These are phyloP conservation scores for Geotrichum bryndzae DNA, from an alignment of 1,139 yeast genomes.

Conservation along the genomic window DNA sequence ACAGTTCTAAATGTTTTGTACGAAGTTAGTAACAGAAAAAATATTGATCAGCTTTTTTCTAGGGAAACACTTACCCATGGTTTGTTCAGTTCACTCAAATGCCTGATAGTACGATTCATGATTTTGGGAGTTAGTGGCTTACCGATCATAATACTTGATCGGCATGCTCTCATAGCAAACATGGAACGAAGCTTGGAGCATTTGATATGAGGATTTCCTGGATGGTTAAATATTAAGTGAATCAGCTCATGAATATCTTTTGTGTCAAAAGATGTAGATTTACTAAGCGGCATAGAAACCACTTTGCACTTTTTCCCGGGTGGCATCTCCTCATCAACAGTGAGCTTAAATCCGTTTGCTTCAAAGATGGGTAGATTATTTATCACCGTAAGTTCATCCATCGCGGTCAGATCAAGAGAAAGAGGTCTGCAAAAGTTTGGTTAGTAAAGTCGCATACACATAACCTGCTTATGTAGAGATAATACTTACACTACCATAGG, in stretches of 20 bases:
- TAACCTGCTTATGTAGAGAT: not conserved
- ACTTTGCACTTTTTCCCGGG: constrained; percentile 57
- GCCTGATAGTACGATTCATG: constrained; percentile 63
- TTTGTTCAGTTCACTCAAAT: constrained; percentile 67
- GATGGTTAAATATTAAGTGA: constrained; percentile 45
- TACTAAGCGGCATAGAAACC: constrained; percentile 66
- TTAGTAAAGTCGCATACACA: not conserved
- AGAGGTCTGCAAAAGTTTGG: constrained; percentile 40
- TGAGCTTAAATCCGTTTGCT: constrained; percentile 69
- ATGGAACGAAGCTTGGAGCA: constrained; percentile 76
- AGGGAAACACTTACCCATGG: constrained; percentile 59
- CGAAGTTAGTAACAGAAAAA: not conserved
- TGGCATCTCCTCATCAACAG: constrained; percentile 43
- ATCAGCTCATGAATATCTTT: constrained; percentile 71
- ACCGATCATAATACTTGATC: constrained; percentile 93
- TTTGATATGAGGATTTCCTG: constrained; percentile 39
- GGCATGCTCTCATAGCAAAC: constrained; percentile 92
- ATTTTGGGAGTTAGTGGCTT: constrained; percentile 49
- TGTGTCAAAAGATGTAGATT: constrained; percentile 56
- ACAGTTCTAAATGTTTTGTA: constrained; percentile 48
- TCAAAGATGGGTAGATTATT: constrained; percentile 54
- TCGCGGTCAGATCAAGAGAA: constrained; percentile 56
- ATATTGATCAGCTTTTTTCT: not conserved
- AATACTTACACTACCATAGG: constrained; percentile 46
- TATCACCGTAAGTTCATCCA: constrained; percentile 67